These are phyloP conservation scores for Blepharisma japonicum DNA, from an alignment of 73 alveolate species.

Conservation along the genomic window DNA sequence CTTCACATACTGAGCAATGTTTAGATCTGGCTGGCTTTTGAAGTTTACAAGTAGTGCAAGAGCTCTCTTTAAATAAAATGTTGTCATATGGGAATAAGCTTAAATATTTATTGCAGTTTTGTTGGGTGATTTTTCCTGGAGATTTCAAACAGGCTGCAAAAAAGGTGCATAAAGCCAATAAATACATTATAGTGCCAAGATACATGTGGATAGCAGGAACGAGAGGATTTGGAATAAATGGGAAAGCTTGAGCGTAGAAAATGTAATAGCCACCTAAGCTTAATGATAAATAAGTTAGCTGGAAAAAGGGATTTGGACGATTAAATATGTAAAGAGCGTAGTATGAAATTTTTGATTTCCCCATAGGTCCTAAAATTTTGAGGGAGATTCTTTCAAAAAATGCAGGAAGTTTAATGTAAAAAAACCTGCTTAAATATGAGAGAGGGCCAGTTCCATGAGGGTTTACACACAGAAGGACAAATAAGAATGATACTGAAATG, in stretches of 20 bases:
- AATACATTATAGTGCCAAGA: slow-evolving; percentile 43
- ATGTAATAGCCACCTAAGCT: slow-evolving; percentile 50
- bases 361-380: slow-evolving; percentile 26
- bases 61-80: slow-evolving; percentile 36
- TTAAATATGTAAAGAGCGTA: slow-evolving; percentile 26
- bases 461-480: slow-evolving; percentile 34
- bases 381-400: not conserved
- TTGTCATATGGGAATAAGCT: slow-evolving; percentile 50
- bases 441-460: slow-evolving; percentile 35
- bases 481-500: slow-evolving; percentile 26
- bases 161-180: slow-evolving; percentile 52
- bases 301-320: slow-evolving; percentile 60
- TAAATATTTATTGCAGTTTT: slow-evolving; percentile 37
- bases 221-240: slow-evolving; percentile 44
- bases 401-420: slow-evolving; percentile 31
- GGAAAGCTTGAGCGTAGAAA: slow-evolving; percentile 53
- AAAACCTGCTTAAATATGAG: slow-evolving; percentile 21
- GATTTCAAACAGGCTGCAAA: slow-evolving; percentile 46
- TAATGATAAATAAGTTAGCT: slow-evolving; percentile 52
- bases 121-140: slow-evolving; percentile 62
- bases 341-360: not conserved
- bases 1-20: slow-evolving; percentile 61
- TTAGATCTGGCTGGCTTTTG: slow-evolving; percentile 66
- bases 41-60: slow-evolving; percentile 59
- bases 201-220: slow-evolving; percentile 43